phyloP scores from a whole-genome alignment of 192 early-diverging fungal species.

The Allomyces arbusculus region DNA sequence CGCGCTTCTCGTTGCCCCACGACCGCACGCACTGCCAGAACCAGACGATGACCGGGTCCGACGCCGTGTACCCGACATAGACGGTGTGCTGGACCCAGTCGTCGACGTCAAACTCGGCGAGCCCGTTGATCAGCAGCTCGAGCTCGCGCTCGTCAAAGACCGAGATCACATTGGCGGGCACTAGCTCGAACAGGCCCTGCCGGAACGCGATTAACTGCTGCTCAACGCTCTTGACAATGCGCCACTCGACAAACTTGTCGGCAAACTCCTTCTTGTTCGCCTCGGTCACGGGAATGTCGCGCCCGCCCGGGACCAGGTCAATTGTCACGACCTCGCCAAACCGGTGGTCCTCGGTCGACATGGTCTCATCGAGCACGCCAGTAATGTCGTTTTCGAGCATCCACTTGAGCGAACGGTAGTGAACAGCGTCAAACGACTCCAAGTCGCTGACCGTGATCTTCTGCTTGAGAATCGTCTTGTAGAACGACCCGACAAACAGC shows the following conservation, averaged over 20 bases:
- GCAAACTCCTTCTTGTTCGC: slow-evolving; percentile 7
- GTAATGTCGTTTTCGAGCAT: slow-evolving; percentile 9
- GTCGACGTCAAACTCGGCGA: slow-evolving; percentile 6
- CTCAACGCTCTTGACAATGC: slow-evolving; percentile 2
- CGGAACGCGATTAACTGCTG: slow-evolving; percentile 2
- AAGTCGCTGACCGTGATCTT: slow-evolving; percentile 4
- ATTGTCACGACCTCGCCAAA: slow-evolving; percentile 7
- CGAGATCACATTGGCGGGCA: slow-evolving; percentile 3
- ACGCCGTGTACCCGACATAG: slow-evolving; percentile 8
- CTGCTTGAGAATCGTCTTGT: slow-evolving; percentile 5
- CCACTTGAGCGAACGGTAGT: slow-evolving; percentile 4
- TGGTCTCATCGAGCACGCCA: slow-evolving; percentile 3
- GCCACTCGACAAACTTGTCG: slow-evolving; percentile 3
- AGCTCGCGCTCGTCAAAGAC: slow-evolving; percentile 11
- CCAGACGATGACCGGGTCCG: slow-evolving; percentile 3
- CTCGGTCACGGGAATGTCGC: slow-evolving; percentile 8
- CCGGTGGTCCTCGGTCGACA: slow-evolving; percentile 5
- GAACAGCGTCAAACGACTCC: slow-evolving; percentile 5
- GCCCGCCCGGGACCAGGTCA: slow-evolving; percentile 6
- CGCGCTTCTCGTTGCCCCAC: slow-evolving; percentile 4
- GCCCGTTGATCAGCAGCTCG: slow-evolving; percentile 8
- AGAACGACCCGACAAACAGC: slow-evolving; percentile 4
- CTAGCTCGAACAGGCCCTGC: slow-evolving; percentile 3
- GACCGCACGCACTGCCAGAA: slow-evolving; percentile 8
- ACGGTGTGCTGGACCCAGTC: slow-evolving; percentile 8